Base-by-base conservation (phyloP, 2,329 filamentous ascomycete genomes). In the Microsporum audouinii region DNA sequence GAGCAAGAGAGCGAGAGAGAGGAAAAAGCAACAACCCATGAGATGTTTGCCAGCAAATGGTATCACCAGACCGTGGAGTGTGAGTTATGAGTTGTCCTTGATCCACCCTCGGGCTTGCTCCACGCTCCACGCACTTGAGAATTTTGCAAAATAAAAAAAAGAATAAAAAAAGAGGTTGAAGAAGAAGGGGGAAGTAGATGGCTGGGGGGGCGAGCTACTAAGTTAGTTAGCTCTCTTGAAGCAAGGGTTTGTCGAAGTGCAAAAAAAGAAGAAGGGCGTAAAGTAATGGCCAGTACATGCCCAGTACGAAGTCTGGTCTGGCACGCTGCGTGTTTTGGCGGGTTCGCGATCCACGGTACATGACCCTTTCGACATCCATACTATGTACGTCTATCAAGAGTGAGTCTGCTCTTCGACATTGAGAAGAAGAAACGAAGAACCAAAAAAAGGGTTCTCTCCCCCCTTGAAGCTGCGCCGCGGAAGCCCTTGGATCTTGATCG, bases 1-100 rank as follows among this genome's bases (percentile, higher is more conserved):
- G 17, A 23, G 7, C 7, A 45, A 17, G 43, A 27, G 3, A 5
- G 23, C 17, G n/a, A 47, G n/a, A 17, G 5, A 7, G 8, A 47
- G n/a, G 17, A 47, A 47, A 47, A 47, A 47, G 43, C 43, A 47
- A 47, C n/a, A 23, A 47, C 3, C 43, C 43, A 23, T 47, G 43
- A 47, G 43, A 51, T 51, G 47, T 51, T 51, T 51, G 47, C 47
- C 47, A 51, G 47, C 47, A 51, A 51, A 51, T 51, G 29, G 47
- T 51, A 51, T 51, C 47, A 51, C 47, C 47, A 51, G 47, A 51
- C 47, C 47, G 47, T 8, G 29, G n/a, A 31, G 47, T 51, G 47
- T 51, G 47, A 51, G 47, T 31, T 51, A 27, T 51, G 47, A 51
- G 47, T 51, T 51, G 47, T 51, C 47, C 47, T 51, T 51, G 47